These are phyloP conservation scores for Dioscorea zingiberensis DNA, from an alignment of 106 monocot genomes.

Conservation along the genomic window DNA sequence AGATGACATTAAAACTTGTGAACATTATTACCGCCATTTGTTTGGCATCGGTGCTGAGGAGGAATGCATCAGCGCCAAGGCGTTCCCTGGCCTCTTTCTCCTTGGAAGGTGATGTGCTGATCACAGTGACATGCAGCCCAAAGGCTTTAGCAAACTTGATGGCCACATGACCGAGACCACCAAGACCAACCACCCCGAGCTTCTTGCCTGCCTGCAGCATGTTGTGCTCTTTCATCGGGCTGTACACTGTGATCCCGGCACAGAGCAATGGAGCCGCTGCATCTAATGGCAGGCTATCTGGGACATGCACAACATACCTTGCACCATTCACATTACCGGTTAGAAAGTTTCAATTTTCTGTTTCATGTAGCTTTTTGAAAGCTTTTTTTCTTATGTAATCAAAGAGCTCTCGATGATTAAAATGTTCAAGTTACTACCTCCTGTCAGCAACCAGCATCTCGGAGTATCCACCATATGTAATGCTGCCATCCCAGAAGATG, in stretches of 20 bases:
- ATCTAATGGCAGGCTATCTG: slow-evolving; percentile 47
- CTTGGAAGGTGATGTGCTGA: slow-evolving; percentile 57
- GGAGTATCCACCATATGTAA: slow-evolving; percentile 90
- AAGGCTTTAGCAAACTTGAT: slow-evolving; percentile 68
- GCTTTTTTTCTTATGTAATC: too few species aligned
- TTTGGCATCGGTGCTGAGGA: slow-evolving; percentile 41
- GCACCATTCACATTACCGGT: too few species aligned
- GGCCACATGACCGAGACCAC: slow-evolving; percentile 59
- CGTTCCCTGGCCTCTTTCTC: slow-evolving; percentile 45
- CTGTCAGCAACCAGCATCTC: slow-evolving; percentile 60
- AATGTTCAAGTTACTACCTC: slow-evolving; percentile 14
- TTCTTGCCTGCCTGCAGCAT: slow-evolving; percentile 45
- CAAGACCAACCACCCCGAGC: slow-evolving; percentile 65
- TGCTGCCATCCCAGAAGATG: slow-evolving; percentile 85
- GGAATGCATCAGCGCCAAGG: slow-evolving; percentile 41
- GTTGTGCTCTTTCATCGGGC: slow-evolving; percentile 56
- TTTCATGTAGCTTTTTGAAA: too few species aligned
- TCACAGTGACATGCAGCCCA: slow-evolving; percentile 55
- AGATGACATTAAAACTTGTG: neutral
- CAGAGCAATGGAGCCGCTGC: slow-evolving; percentile 52
- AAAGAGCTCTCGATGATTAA: neutral
- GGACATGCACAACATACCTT: slow-evolving; percentile 41
- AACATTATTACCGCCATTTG: slow-evolving; percentile 36
- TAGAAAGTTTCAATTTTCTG: too few species aligned
- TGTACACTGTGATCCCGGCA: slow-evolving; percentile 63